Base-by-base conservation (phyloP, 2,329 filamentous ascomycete genomes). In the Xenoacremonium recifei region DNA sequence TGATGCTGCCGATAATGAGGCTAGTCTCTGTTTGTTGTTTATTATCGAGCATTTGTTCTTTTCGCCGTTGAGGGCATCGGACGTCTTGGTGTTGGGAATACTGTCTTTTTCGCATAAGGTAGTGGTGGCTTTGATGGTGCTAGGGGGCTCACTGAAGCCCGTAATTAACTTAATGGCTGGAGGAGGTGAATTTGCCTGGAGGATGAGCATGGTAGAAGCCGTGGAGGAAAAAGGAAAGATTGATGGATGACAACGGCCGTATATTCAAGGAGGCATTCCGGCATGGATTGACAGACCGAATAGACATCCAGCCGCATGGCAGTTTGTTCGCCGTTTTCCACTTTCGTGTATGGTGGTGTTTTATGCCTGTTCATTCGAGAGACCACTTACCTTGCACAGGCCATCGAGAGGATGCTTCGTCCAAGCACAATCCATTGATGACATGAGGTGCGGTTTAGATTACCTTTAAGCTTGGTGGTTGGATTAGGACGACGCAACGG, bases 31-130 rank as follows among this genome's bases (percentile, higher is more conserved):
- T 39, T 34, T 37, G 48, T 53, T 52, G 23, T 48, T 49, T 15
- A 15, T n/a, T n/a, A n/a, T n/a, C n/a, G 43, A 42, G 47, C 42
- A 43, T 50, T 21, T 42, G 19, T 35, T 53, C 54, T 51, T 53
- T 50, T 21, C 38, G 19, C 31, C 51, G 52, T 51, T 53, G 18
- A 39, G 42, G 54, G 54, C 54, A 45, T 54, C 30, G 54, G 54
- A 54, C 47, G 52, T 56, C 45, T 54, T 25, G 54, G 54, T 53
- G 53, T 57, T 57, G 42, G 51, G 46, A 7, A n/a, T 31, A n/a
- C n/a, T n/a, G n/a, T n/a, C n/a, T n/a, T n/a, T n/a, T n/a, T n/a
- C n/a, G n/a, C n/a, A n/a, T n/a, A n/a, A n/a, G n/a, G n/a, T n/a
- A n/a, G n/a, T n/a, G n/a, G n/a, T n/a, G n/a, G 30, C 47, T 42